A percentile compares a stretch with the other conserved stretches of the same genome.
Evolutionary conservation across 2,329 filamentous ascomycete genomes (phyloP).

Genomic region (Exophiala oligosperma): DNA sequence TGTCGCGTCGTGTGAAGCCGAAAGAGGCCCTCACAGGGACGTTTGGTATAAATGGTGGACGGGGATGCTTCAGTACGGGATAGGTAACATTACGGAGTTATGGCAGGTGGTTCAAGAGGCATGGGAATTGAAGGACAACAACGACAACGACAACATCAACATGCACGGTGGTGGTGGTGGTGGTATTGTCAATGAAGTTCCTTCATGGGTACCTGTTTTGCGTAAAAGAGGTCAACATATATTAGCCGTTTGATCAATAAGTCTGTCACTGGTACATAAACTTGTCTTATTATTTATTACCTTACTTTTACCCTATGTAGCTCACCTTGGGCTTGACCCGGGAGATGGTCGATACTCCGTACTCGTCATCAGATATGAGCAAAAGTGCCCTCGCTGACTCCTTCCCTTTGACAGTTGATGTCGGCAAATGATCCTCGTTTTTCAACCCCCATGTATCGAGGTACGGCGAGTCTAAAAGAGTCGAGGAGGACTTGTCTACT

Average conservation of each 20-base stretch:
- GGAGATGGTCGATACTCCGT: no score
- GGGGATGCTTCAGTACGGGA: constrained; percentile 23
- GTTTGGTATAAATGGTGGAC: constrained; percentile 29
- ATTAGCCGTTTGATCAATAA: constrained; percentile 21
- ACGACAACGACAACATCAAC: background rate
- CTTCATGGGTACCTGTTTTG: constrained; percentile 25
- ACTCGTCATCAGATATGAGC: no score
- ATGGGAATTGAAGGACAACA: constrained; percentile 23
- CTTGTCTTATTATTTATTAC: no score
- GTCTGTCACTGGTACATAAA: no score
- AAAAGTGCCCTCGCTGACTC: no score
- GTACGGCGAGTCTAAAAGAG: no score
- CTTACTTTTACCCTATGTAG: no score
- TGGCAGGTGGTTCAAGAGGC: constrained; percentile 27
- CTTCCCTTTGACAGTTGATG: no score
- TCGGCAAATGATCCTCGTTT: no score
- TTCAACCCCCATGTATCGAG: no score
- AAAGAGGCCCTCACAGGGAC: constrained; percentile 7
- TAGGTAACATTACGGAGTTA: constrained; percentile 27
- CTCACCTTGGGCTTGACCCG: no score
- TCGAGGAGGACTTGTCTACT: no score
- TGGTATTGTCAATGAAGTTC: constrained; percentile 4
- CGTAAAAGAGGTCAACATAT: constrained; percentile 21
- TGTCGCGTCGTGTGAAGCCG: constrained; percentile 28
- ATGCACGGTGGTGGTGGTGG: background rate